These are phyloP conservation scores for Akanthomyces dipterigenus DNA, from an alignment of 2,329 filamentous ascomycete species.

Conservation along the genomic window DNA sequence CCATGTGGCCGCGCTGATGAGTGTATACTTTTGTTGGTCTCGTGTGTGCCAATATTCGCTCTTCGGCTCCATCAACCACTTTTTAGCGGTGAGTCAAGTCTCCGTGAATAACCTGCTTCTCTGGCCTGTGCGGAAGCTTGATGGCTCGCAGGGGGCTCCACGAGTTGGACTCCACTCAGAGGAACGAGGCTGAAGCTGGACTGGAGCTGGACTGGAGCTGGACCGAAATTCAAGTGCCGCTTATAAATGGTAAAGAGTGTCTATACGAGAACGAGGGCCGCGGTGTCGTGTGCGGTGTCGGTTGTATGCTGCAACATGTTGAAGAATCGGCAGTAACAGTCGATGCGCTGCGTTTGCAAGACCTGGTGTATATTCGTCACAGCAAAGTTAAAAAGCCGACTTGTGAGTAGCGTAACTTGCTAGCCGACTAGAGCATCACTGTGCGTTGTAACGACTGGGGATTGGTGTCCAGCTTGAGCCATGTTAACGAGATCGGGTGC, in stretches of 20 bases:
- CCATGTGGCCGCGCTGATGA: not conserved
- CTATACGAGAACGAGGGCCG: not conserved
- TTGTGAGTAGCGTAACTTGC: not conserved
- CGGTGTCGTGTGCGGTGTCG: not conserved
- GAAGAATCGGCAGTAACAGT: not conserved
- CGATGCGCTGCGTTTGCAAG: not conserved
- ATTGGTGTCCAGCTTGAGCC: not conserved
- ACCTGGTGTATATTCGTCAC: not conserved
- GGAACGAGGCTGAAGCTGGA: not conserved
- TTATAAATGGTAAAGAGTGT: not conserved
- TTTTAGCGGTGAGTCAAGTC: constrained; percentile 1
- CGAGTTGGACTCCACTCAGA: constrained; percentile 2
- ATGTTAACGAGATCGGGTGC: not conserved
- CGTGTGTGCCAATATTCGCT: not conserved
- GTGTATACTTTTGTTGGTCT: not conserved
- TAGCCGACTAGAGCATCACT: constrained; percentile 2
- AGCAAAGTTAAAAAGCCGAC: not conserved
- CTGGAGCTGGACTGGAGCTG: not conserved
- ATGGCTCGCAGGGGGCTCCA: not conserved
- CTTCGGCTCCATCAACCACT: not conserved
- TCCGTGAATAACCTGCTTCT: not conserved
- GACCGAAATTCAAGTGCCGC: not conserved
- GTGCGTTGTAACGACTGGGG: not conserved
- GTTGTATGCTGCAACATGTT: not conserved
- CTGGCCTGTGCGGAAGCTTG: not conserved